A percentile compares a stretch with the other conserved stretches of the same genome.
Evolutionary conservation across 768 basidiomycete species (phyloP).

Genomic region (Xerocomellus dryophilus): DNA sequence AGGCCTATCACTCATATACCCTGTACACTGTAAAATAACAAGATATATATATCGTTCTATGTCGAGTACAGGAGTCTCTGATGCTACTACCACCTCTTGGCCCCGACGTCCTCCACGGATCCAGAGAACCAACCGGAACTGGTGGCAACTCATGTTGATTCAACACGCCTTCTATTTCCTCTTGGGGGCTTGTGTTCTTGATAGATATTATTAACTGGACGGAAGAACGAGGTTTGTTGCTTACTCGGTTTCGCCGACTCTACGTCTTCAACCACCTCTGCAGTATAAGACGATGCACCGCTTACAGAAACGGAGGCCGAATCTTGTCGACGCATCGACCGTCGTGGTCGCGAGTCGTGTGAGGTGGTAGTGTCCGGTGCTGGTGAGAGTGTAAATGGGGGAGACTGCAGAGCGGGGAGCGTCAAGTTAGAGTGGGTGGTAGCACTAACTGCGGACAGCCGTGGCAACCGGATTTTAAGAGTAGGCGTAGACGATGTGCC

Average conservation of each 20-base stretch:
- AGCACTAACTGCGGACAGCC: constrained; percentile 29
- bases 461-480: constrained; percentile 34
- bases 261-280: constrained; percentile 27
- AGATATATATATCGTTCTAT: constrained; percentile 24
- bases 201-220: not conserved
- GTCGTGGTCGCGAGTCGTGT: constrained; percentile 29
- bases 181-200: constrained; percentile 25
- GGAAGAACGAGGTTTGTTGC: not conserved
- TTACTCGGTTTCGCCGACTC: constrained; percentile 30
- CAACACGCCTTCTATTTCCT: constrained; percentile 23
- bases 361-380: constrained; percentile 19
- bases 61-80: constrained; percentile 18
- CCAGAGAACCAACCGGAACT: not conserved
- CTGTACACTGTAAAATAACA: constrained; percentile 21
- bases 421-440: constrained; percentile 23
- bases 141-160: constrained; percentile 11
- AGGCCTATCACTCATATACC: not conserved
- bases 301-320: constrained; percentile 32
- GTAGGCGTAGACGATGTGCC: constrained; percentile 32
- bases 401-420: constrained; percentile 22
- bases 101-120: not conserved
- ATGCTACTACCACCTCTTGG: constrained; percentile 5
- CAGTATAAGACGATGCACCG: constrained; percentile 30
- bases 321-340: constrained; percentile 26
- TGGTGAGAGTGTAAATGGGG: constrained; percentile 19